These are phyloP conservation scores for Aspergillus uvarum DNA, from an alignment of 2,329 filamentous ascomycete species.

Conservation along the genomic window DNA sequence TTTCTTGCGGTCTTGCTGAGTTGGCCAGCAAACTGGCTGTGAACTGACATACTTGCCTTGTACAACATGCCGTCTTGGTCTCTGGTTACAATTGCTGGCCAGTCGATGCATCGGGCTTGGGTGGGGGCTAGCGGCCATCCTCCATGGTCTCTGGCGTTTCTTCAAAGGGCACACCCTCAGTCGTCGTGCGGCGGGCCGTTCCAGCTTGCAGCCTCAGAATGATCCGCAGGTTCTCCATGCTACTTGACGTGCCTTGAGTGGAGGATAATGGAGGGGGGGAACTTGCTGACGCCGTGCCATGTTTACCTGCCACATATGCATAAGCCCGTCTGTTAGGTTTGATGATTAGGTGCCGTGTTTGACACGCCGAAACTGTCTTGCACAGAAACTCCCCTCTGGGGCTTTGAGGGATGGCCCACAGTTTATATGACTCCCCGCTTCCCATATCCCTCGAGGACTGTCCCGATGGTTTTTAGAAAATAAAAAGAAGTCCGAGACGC, in stretches of 20 bases:
- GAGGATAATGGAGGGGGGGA: slow-evolving; percentile 33
- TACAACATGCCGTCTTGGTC: slow-evolving; percentile 22
- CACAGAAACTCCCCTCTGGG: slow-evolving; percentile 18
- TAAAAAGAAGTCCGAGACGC: slow-evolving; percentile 6
- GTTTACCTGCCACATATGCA: slow-evolving; percentile 37
- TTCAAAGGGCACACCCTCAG: slow-evolving; percentile 38
- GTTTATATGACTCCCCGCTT: slow-evolving; percentile 42
- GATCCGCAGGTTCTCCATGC: slow-evolving; percentile 42
- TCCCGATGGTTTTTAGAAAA: slow-evolving; percentile 11
- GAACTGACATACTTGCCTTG: slow-evolving; percentile 19
- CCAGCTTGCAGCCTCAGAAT: slow-evolving; percentile 48
- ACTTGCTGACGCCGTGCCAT: slow-evolving; percentile 36
- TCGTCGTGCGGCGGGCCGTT: slow-evolving; percentile 48
- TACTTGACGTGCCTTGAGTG: slow-evolving; percentile 30
- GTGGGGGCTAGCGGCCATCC: slow-evolving; percentile 25
- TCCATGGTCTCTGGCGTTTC: slow-evolving; percentile 35
- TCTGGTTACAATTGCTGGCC: slow-evolving; percentile 19
- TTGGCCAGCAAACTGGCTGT: slow-evolving; percentile 24
- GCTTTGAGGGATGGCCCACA: slow-evolving; percentile 33
- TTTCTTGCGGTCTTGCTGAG: slow-evolving; percentile 17
- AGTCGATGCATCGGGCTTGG: slow-evolving; percentile 22
- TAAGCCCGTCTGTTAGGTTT: slow-evolving; percentile 39
- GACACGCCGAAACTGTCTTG: slow-evolving; percentile 26
- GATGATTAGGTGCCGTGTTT: slow-evolving; percentile 40
- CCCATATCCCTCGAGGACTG: slow-evolving; percentile 28